Conservation (phyloP, 1,139 yeast genomes). For the Diutina neorugosa region DNA sequence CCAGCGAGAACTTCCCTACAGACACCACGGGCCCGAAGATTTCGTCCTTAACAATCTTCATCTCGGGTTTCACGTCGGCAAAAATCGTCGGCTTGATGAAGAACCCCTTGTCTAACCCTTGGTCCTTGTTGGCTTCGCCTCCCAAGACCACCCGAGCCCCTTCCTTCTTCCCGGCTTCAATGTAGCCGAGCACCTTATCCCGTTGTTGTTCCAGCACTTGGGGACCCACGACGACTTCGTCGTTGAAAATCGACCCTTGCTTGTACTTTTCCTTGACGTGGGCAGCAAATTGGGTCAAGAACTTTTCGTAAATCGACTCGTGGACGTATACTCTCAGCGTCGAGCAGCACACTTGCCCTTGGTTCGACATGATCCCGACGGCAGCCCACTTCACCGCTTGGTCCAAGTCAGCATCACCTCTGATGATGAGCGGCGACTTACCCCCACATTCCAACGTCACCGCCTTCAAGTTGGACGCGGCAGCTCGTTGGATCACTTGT, state of each 20-base stretch:
- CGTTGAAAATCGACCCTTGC: conserved; percentile 49
- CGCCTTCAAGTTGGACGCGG: conserved; percentile 52
- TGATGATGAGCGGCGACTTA: conserved; percentile 63
- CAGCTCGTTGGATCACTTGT: conserved; percentile 42
- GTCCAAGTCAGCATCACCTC: conserved; percentile 65
- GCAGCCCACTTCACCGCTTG: conserved; percentile 83
- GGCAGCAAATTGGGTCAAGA: conserved; percentile 30
- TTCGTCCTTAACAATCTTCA: conserved; percentile 46
- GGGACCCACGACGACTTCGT: conserved; percentile 61
- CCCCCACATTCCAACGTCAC: conserved; percentile 92
- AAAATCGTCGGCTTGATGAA: conserved; percentile 43
- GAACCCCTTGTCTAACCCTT: conserved; percentile 38
- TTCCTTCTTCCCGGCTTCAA: conserved; percentile 41
- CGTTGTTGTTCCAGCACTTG: conserved; percentile 60
- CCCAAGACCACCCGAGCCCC: conserved; percentile 42
- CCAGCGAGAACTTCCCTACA: conserved; percentile 37
- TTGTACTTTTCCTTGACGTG: conserved; percentile 17
- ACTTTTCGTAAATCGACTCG: conserved; percentile 54
- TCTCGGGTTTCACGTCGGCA: conserved; percentile 37
- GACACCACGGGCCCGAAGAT: conserved; percentile 51
- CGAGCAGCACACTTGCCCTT: conserved; percentile 88
- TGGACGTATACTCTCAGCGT: conserved; percentile 77
- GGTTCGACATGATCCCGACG: conserved; percentile 69
- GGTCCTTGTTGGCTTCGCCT: conserved; percentile 25
- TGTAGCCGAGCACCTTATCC: conserved; percentile 42